Conservation (phyloP, 2,329 filamentous ascomycete species). For the Polytolypa hystricis region DNA sequence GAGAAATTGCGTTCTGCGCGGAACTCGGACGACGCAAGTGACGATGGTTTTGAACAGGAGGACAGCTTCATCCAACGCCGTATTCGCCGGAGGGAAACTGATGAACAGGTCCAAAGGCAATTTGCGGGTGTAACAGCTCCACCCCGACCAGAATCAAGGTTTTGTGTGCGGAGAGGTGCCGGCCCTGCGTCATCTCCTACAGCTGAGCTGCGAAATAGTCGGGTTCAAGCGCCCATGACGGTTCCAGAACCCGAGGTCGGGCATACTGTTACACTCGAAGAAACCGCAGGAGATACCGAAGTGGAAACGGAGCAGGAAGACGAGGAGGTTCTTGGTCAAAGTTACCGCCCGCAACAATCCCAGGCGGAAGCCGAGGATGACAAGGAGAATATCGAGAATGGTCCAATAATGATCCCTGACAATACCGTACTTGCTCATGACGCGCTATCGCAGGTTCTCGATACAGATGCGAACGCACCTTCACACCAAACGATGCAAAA, state of each 20-base stretch:
- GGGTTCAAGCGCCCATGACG: background rate
- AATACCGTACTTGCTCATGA: conserved; percentile 26
- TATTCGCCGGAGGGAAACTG: conserved; percentile 22
- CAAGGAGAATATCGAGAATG: conserved; percentile 35
- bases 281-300: conserved; percentile 23
- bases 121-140: conserved; percentile 27
- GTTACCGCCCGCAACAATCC: conserved; percentile 19
- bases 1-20: conserved; percentile 25
- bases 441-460: conserved; percentile 28
- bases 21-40: conserved; percentile 24
- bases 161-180: conserved; percentile 1
- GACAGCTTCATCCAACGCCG: conserved; percentile 28
- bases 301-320: conserved; percentile 40
- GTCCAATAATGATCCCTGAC: conserved; percentile 17
- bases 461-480: conserved; percentile 18
- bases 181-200: background rate
- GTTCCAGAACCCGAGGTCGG: conserved; percentile 13
- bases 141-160: conserved; percentile 14
- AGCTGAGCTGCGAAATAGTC: background rate
- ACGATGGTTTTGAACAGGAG: conserved; percentile 35
- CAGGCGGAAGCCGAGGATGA: conserved; percentile 31
- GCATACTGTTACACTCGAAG: conserved; percentile 13
- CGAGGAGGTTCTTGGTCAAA: conserved; percentile 18
- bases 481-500: too few species aligned
- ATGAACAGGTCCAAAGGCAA: conserved; percentile 25